Evolutionary conservation across 2,329 filamentous ascomycete genomes (phyloP).

Genomic region (Neophaeococcomyces mojaviensis): DNA sequence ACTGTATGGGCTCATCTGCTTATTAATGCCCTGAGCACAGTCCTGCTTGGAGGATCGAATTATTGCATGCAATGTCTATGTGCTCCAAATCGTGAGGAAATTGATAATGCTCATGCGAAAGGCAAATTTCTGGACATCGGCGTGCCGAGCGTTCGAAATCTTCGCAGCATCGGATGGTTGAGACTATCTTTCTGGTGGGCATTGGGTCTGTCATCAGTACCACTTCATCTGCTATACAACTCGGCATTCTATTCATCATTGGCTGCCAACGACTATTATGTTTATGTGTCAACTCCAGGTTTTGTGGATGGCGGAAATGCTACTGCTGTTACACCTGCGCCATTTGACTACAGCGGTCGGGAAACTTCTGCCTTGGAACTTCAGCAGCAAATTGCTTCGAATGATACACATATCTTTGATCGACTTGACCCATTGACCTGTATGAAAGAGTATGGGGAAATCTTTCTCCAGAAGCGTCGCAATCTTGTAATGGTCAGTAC

Average conservation of each 20-base stretch:
- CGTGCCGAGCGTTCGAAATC: slow-evolving; percentile 25
- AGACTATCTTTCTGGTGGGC: slow-evolving; percentile 20
- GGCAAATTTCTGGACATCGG: slow-evolving; percentile 28
- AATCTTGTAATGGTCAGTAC: slow-evolving; percentile 15
- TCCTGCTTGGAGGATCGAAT: slow-evolving; percentile 28
- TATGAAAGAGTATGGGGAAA: slow-evolving; percentile 14
- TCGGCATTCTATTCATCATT: slow-evolving; percentile 24
- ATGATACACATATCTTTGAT: slow-evolving; percentile 2
- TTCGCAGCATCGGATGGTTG: slow-evolving; percentile 13
- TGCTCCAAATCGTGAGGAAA: slow-evolving; percentile 27
- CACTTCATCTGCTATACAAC: slow-evolving; percentile 26
- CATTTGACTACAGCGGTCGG: neutral
- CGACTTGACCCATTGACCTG: slow-evolving; percentile 12
- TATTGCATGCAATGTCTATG: slow-evolving; percentile 31
- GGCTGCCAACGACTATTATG: slow-evolving; percentile 19
- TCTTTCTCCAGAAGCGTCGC: slow-evolving; percentile 11
- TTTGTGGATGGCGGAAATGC: slow-evolving; percentile 16
- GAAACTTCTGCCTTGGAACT: neutral
- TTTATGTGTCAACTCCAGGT: slow-evolving; percentile 16
- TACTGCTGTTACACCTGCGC: slow-evolving; percentile 8
- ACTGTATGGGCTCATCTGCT: slow-evolving; percentile 26
- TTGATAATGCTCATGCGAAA: slow-evolving; percentile 27
- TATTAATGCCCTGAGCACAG: slow-evolving; percentile 31
- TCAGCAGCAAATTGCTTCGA: neutral
- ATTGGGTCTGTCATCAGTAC: slow-evolving; percentile 21